Evolutionary conservation across 2,329 filamentous ascomycete genomes (phyloP).

Genomic region (Endoconidiophora laricicola): DNA sequence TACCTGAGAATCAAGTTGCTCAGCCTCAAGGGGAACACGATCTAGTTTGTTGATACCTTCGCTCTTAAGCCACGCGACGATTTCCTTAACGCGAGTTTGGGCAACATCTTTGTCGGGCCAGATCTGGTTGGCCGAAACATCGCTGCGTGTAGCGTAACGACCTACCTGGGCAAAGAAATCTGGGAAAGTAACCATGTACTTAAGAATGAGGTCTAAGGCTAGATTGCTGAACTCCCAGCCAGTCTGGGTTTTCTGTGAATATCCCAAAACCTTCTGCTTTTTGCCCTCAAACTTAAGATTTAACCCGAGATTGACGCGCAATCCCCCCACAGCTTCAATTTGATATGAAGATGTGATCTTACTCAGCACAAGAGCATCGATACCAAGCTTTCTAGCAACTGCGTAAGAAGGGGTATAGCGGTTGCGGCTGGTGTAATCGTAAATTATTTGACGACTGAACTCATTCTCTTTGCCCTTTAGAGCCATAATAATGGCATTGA

Average conservation of each 20-base stretch:
- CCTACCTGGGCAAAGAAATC: slow-evolving; percentile 88
- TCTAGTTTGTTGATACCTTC: slow-evolving; percentile 86
- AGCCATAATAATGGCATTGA: slow-evolving; percentile 61
- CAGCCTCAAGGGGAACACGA: slow-evolving; percentile 85
- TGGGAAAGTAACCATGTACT: slow-evolving; percentile 89
- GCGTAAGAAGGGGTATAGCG: slow-evolving; percentile 75
- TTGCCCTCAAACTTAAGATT: slow-evolving; percentile 95
- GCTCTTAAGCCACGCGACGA: slow-evolving; percentile 80
- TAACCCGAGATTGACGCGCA: slow-evolving; percentile 76
- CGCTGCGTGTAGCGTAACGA: slow-evolving; percentile 67
- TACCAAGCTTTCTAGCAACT: slow-evolving; percentile 64
- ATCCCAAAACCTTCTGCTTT: slow-evolving; percentile 89
- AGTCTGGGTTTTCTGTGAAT: slow-evolving; percentile 67
- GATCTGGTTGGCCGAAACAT: slow-evolving; percentile 71
- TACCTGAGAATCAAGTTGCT: slow-evolving; percentile 84
- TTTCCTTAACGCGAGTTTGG: slow-evolving; percentile 74
- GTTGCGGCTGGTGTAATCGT: slow-evolving; percentile 49
- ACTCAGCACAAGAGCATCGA: slow-evolving; percentile 78
- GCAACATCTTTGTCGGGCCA: slow-evolving; percentile 60
- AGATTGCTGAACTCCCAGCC: slow-evolving; percentile 94
- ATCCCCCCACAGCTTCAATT: slow-evolving; percentile 58
- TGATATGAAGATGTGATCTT: slow-evolving; percentile 93
- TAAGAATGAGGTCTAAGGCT: slow-evolving; percentile 61
- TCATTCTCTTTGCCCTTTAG: slow-evolving; percentile 60
- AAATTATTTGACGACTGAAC: slow-evolving; percentile 61